Evolutionary conservation across 1,139 yeast genomes (phyloP).

Genomic region (Suhomyces taliae): DNA sequence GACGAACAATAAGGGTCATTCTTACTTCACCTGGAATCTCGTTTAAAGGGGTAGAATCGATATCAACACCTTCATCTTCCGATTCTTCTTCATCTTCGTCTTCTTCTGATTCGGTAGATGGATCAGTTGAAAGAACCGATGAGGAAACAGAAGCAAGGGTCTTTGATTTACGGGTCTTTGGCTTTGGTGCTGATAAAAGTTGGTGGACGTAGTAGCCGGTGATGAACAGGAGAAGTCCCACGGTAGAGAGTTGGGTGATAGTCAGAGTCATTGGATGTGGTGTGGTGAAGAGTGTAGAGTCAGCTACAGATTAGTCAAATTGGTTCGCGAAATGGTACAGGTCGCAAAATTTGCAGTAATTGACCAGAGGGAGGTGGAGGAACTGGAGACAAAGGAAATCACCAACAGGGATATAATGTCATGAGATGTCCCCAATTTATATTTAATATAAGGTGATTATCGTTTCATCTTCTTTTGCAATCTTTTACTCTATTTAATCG

Average conservation of each 20-base stretch:
- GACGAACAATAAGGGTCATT: slow-evolving; percentile 86
- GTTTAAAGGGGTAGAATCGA: slow-evolving; percentile 59
- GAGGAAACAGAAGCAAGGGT: neutral
- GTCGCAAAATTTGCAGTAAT: neutral
- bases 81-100: slow-evolving; percentile 23
- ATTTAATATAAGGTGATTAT: too few species aligned
- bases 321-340: too few species aligned
- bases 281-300: neutral
- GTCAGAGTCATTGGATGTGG: slow-evolving; percentile 3
- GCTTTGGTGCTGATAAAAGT: slow-evolving; percentile 1
- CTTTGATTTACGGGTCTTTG: neutral
- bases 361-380: too few species aligned
- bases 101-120: slow-evolving; percentile 33
- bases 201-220: slow-evolving; percentile 27
- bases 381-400: too few species aligned
- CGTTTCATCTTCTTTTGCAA: too few species aligned
- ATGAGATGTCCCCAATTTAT: too few species aligned
- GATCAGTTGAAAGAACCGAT: slow-evolving; percentile 2
- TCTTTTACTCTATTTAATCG: too few species aligned
- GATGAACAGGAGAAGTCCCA: slow-evolving; percentile 24
- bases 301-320: neutral
- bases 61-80: slow-evolving; percentile 49
- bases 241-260: slow-evolving; percentile 18
- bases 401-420: too few species aligned
- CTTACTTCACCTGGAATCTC: slow-evolving; percentile 75